phyloP scores from a whole-genome alignment of 2,329 filamentous ascomycete genomes.

The Diaporthe batatas region DNA sequence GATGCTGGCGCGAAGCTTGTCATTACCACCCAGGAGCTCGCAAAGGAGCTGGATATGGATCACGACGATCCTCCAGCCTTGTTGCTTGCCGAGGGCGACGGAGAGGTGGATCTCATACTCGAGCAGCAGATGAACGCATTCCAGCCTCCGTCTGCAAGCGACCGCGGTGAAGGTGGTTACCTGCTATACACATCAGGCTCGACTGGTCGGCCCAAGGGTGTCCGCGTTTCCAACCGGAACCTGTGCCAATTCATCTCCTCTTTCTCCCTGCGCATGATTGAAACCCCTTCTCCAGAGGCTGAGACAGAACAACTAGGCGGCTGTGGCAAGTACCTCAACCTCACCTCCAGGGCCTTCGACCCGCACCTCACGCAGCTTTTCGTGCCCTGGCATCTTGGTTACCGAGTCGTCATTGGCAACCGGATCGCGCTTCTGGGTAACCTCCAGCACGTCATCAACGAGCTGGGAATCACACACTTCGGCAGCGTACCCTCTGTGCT shows the following conservation, averaged over 20 bases:
- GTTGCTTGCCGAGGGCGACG: slow-evolving; percentile 38
- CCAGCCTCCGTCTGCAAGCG: neutral
- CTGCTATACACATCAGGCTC: slow-evolving; percentile 52
- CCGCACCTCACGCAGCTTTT: slow-evolving; percentile 47
- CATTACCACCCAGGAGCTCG: slow-evolving; percentile 54
- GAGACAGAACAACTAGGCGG: slow-evolving; percentile 42
- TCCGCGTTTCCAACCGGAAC: slow-evolving; percentile 48
- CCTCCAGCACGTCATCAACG: slow-evolving; percentile 27
- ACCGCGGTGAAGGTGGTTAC: slow-evolving; percentile 45
- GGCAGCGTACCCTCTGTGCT: slow-evolving; percentile 34
- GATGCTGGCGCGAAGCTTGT: slow-evolving; percentile 67
- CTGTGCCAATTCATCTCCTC: slow-evolving; percentile 39
- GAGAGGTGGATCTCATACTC: slow-evolving; percentile 33
- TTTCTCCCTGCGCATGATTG: slow-evolving; percentile 42
- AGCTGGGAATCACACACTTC: slow-evolving; percentile 31
- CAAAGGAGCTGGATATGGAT: slow-evolving; percentile 38
- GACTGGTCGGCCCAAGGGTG: slow-evolving; percentile 53
- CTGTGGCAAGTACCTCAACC: slow-evolving; percentile 44
- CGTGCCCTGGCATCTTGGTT: slow-evolving; percentile 44
- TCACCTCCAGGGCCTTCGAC: slow-evolving; percentile 35
- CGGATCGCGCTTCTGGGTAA: slow-evolving; percentile 34
- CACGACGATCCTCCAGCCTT: slow-evolving; percentile 33
- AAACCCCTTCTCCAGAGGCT: slow-evolving; percentile 39
- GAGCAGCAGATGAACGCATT: neutral
- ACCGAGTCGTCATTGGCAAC: slow-evolving; percentile 41